Evolutionary conservation across 805 yeast genomes (phyloP).

Genomic region (Barnettozyma sucrosica): DNA sequence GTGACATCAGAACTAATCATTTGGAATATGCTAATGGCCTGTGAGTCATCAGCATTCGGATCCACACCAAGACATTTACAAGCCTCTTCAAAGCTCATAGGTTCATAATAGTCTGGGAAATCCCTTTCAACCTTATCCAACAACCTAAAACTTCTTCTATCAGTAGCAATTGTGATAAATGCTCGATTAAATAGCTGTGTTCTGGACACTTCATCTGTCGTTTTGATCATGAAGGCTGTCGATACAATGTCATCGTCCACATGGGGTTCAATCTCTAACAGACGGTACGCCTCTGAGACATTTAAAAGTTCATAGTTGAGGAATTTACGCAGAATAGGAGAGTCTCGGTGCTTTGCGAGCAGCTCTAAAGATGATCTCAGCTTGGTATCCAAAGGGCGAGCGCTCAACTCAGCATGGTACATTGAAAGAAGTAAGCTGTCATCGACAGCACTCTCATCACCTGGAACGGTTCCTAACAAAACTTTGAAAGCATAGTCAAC

Average conservation of each 20-base stretch:
- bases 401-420: slow-evolving; percentile 27
- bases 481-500: slow-evolving; percentile 32
- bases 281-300: slow-evolving; percentile 43
- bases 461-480: slow-evolving; percentile 30
- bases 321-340: slow-evolving; percentile 30
- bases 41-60: slow-evolving; percentile 49
- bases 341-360: slow-evolving; percentile 35
- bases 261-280: slow-evolving; percentile 43
- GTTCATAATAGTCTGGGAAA: slow-evolving; percentile 26
- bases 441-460: slow-evolving; percentile 17
- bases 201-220: slow-evolving; percentile 45
- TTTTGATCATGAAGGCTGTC: slow-evolving; percentile 66
- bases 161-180: slow-evolving; percentile 53
- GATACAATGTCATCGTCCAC: slow-evolving; percentile 67
- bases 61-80: slow-evolving; percentile 43
- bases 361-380: slow-evolving; percentile 36
- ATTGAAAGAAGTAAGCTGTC: slow-evolving; percentile 29
- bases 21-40: slow-evolving; percentile 48
- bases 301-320: slow-evolving; percentile 44
- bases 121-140: slow-evolving; percentile 44
- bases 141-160: slow-evolving; percentile 51
- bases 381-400: slow-evolving; percentile 16
- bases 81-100: slow-evolving; percentile 36
- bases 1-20: slow-evolving; percentile 45
- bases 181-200: slow-evolving; percentile 45